phyloP scores from a whole-genome alignment of 306 rosid species.

The Castanea mollissima region DNA sequence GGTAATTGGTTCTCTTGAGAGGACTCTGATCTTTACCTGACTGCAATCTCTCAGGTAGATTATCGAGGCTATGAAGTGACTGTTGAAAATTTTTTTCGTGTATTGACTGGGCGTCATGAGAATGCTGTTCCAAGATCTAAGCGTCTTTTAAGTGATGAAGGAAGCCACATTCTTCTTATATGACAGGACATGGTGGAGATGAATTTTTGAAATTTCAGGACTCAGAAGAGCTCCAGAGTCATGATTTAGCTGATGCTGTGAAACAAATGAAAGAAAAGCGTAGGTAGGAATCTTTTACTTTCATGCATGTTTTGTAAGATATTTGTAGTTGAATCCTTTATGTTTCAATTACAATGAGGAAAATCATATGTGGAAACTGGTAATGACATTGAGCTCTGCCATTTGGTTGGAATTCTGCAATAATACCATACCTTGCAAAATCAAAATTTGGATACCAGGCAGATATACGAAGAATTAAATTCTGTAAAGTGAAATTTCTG shows the following conservation, averaged over 20 bases:
- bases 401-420: neutral
- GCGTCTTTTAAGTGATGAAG: slow-evolving; percentile 95
- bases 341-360: neutral
- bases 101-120: slow-evolving; percentile 88
- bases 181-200: slow-evolving; percentile 99
- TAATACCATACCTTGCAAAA: neutral
- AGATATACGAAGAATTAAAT: neutral
- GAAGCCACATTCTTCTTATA: slow-evolving; percentile 95
- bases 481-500: neutral
- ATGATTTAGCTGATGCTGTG: slow-evolving; percentile 96
- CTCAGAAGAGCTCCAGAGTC: slow-evolving; percentile 98
- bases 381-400: neutral
- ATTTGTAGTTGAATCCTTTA: neutral
- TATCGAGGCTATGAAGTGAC: slow-evolving; percentile 99
- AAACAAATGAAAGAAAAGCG: slow-evolving; percentile 95
- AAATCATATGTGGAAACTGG: neutral
- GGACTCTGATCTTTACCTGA: slow-evolving; percentile 14
- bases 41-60: slow-evolving; percentile 67
- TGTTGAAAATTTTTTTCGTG: slow-evolving; percentile 78
- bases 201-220: slow-evolving; percentile 97
- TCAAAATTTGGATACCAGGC: neutral
- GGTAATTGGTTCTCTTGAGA: neutral
- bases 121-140: slow-evolving; percentile 92
- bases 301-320: neutral
- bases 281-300: slow-evolving; percentile 46